phyloP scores from a whole-genome alignment of 2,329 filamentous ascomycete species.

The Colletotrichum shisoi region DNA sequence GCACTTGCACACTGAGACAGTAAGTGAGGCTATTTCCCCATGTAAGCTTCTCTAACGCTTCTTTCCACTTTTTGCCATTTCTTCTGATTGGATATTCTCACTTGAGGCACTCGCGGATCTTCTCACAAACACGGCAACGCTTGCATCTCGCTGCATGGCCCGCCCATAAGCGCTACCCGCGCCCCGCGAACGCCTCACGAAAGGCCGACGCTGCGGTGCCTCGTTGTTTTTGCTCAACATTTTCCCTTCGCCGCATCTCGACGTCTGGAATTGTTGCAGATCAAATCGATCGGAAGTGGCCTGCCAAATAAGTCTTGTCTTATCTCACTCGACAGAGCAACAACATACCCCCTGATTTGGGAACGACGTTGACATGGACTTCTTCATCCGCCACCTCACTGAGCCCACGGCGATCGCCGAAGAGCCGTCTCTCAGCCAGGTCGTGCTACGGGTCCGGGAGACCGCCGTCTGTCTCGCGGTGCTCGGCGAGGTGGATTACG shows the following conservation, averaged over 20 bases:
- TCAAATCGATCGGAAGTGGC: background rate
- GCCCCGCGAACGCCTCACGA: too few relatives aligned
- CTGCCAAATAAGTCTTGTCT: background rate
- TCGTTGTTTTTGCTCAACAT: background rate
- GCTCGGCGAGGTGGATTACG: background rate
- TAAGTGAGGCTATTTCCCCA: background rate
- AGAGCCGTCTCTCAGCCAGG: slow-evolving; percentile 3
- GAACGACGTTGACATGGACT: background rate
- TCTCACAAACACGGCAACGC: background rate
- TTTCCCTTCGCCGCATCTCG: background rate
- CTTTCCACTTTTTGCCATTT: background rate
- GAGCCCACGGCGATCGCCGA: slow-evolving; percentile 10
- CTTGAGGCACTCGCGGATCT: background rate
- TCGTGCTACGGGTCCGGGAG: slow-evolving; percentile 7
- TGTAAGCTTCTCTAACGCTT: background rate
- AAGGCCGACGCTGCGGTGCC: background rate
- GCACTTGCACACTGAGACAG: background rate
- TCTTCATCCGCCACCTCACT: slow-evolving; percentile 20
- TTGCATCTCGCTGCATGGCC: background rate
- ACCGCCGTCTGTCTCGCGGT: slow-evolving; percentile 2
- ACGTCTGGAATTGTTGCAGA: background rate
- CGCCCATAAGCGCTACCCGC: background rate
- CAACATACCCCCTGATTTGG: background rate
- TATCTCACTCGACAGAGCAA: background rate
- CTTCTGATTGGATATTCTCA: background rate